phyloP scores from a whole-genome alignment of 148 eudicot genomes.

The Vaccinium corymbosum region DNA sequence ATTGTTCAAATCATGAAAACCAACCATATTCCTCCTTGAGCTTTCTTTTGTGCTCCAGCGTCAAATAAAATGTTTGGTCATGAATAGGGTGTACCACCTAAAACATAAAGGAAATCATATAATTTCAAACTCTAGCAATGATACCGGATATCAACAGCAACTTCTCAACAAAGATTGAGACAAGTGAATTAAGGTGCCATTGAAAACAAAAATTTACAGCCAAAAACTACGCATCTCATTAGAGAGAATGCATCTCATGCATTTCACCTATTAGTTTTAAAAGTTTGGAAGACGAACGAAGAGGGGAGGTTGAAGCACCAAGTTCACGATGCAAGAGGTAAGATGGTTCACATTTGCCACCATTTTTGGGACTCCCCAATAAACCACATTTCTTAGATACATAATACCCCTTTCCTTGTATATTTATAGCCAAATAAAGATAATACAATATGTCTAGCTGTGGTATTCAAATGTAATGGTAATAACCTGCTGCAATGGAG shows the following conservation, averaged over 20 bases:
- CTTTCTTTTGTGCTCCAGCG: slow-evolving; percentile 34
- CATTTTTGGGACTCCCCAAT: neutral
- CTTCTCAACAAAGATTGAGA: neutral
- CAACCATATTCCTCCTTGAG: slow-evolving; percentile 47
- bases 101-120: slow-evolving; percentile 1
- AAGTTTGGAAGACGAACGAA: neutral
- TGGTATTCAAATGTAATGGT: neutral
- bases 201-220: neutral
- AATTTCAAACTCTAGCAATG: neutral
- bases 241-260: neutral
- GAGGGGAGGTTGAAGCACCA: neutral
- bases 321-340: neutral
- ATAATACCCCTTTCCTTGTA: neutral
- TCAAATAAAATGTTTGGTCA: slow-evolving; percentile 49
- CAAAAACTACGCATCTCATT: neutral
- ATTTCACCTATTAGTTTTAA: neutral
- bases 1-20: neutral
- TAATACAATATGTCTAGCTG: neutral
- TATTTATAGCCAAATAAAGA: neutral
- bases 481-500: slow-evolving; percentile 37
- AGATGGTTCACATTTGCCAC: neutral
- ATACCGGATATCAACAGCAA: neutral
- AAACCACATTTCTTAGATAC: neutral
- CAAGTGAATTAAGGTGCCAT: neutral
- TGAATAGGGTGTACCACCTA: slow-evolving; percentile 50